Conservation (phyloP, 768 basidiomycete species). For the Russula lepida region DNA sequence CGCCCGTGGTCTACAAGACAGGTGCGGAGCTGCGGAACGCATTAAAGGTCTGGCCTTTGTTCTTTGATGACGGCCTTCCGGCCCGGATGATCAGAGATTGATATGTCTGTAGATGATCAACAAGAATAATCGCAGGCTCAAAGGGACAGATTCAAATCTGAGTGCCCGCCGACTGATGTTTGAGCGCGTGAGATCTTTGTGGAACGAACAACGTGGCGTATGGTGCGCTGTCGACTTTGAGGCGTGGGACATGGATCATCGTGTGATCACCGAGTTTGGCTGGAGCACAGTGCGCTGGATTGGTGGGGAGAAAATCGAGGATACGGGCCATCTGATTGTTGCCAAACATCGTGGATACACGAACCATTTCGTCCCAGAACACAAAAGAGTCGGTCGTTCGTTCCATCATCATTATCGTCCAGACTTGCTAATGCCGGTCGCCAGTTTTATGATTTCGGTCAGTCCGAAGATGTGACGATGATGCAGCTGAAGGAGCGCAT, state of each 20-base stretch:
- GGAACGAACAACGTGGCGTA: conserved; percentile 52
- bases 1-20: conserved; percentile 48
- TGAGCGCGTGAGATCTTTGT: conserved; percentile 58
- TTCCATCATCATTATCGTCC: background rate
- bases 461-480: conserved; percentile 46
- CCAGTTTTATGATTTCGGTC: conserved; percentile 62
- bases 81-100: background rate
- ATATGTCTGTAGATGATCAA: conserved; percentile 47
- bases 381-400: conserved; percentile 34
- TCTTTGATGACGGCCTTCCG: background rate
- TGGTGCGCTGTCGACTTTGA: conserved; percentile 82
- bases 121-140: conserved; percentile 73
- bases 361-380: conserved; percentile 59
- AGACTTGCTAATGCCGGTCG: background rate
- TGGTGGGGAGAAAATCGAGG: conserved; percentile 38
- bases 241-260: conserved; percentile 73
- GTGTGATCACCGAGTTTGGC: conserved; percentile 74
- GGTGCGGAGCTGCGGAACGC: conserved; percentile 48
- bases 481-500: conserved; percentile 46
- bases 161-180: conserved; percentile 52
- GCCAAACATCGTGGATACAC: conserved; percentile 48
- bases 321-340: conserved; percentile 55
- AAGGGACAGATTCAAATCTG: conserved; percentile 50
- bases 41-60: conserved; percentile 42
- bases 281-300: conserved; percentile 56